phyloP scores from a whole-genome alignment of 1,284 basidiomycete species.

The Puccinia horiana region DNA sequence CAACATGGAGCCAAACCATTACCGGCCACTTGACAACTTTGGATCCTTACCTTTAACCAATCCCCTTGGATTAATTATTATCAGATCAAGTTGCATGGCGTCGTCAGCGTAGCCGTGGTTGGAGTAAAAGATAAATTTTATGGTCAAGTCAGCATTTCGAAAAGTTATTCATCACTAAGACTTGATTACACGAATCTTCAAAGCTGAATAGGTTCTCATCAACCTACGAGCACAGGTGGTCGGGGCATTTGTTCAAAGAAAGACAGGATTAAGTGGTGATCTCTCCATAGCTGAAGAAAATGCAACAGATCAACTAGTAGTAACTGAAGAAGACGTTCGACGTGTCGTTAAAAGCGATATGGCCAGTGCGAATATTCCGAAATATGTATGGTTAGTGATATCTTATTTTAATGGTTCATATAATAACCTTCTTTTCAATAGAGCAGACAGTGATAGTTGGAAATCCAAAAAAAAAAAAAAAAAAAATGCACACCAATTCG shows the following conservation, averaged over 20 bases:
- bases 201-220: no score
- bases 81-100: constrained; percentile 34
- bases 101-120: constrained; percentile 27
- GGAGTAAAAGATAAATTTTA: constrained; percentile 29
- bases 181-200: no score
- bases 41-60: not conserved
- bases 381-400: constrained; percentile 19
- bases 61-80: not conserved
- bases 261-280: not conserved
- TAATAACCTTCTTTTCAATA: not conserved
- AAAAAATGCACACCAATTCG: not conserved
- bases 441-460: not conserved
- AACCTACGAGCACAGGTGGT: no score
- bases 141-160: constrained; percentile 34
- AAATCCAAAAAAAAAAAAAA: not conserved
- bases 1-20: not conserved
- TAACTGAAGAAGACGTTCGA: constrained; percentile 10
- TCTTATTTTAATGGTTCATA: not conserved
- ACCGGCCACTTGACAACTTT: no score
- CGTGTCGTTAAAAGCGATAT: not conserved
- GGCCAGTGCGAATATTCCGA: constrained; percentile 14
- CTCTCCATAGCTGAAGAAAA: not conserved
- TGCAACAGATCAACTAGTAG: not conserved
- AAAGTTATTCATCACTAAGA: not conserved
- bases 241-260: constrained; percentile 22